These are phyloP conservation scores for Chaetomidium leptoderma DNA, from an alignment of 495 filamentous ascomycete genomes.

Conservation along the genomic window DNA sequence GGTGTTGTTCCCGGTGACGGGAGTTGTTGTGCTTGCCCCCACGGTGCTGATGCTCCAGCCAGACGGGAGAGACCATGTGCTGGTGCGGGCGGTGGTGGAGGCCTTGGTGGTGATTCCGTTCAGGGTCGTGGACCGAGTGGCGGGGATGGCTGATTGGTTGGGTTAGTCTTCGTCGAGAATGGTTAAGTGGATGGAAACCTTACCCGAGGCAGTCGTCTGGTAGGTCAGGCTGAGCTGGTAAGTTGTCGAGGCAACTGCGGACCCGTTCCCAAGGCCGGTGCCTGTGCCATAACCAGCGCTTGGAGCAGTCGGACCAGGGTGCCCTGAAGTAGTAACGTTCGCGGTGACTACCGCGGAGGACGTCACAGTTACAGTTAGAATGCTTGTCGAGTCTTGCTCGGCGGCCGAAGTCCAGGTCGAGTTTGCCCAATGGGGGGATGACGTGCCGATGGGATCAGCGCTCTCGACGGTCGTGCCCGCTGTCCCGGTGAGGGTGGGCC, in stretches of 20 bases:
- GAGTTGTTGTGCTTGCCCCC: background rate
- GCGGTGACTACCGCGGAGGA: background rate
- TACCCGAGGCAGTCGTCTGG: background rate
- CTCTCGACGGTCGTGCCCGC: slow-evolving; percentile 1
- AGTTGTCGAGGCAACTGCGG: background rate
- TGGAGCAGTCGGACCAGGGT: background rate
- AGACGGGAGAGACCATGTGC: background rate
- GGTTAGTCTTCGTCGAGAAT: background rate
- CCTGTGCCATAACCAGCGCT: slow-evolving; percentile 2
- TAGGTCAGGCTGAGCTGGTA: slow-evolving; percentile 20
- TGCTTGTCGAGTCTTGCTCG: background rate
- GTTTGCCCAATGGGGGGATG: slow-evolving; percentile 1
- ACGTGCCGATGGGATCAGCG: slow-evolving; percentile 7
- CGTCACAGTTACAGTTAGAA: slow-evolving; percentile 11
- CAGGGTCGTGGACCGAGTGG: background rate
- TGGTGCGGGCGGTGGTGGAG: background rate
- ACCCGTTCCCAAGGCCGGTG: background rate
- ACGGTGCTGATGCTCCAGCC: slow-evolving; percentile 11
- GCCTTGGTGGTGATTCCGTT: background rate
- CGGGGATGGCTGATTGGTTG: background rate
- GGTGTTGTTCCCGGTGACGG: background rate
- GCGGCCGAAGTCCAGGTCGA: background rate
- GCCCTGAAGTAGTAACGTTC: background rate
- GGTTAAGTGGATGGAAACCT: background rate
- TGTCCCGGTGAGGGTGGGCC: background rate